A percentile compares a stretch with the other conserved stretches of the same genome.
Evolutionary conservation across 192 early-diverging fungal genomes (phyloP).

Genomic region (Dissophora ornata): DNA sequence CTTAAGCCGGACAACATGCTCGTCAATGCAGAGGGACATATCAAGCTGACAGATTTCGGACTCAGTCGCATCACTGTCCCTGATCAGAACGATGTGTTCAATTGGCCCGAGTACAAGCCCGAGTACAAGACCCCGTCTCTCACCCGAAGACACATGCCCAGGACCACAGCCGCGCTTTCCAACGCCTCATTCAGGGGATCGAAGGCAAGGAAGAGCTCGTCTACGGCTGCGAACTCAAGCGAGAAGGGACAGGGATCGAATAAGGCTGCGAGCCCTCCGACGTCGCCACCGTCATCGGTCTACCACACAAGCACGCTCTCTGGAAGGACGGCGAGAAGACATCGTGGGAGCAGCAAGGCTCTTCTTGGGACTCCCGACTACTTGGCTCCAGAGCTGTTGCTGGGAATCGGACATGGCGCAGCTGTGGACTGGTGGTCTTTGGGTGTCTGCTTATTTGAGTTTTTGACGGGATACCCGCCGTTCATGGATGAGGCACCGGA

Average conservation of each 20-base stretch:
- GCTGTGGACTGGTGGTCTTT: constrained; percentile 98
- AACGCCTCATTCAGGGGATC: constrained; percentile 1
- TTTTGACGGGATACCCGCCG: constrained; percentile 88
- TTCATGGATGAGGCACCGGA: constrained; percentile 90
- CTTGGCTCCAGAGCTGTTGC: constrained; percentile 91
- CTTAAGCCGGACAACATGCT: constrained; percentile 89
- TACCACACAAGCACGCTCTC: constrained; percentile 8
- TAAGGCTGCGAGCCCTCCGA: not conserved
- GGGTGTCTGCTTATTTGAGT: constrained; percentile 93
- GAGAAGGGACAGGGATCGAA: not conserved
- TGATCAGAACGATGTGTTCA: constrained; percentile 55
- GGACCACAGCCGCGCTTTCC: not conserved
- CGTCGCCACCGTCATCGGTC: not conserved
- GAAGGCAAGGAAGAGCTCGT: constrained; percentile 1
- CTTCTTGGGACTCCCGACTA: constrained; percentile 94
- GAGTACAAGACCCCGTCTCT: constrained; percentile 20
- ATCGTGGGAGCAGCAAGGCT: constrained; percentile 57
- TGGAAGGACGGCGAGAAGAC: constrained; percentile 32
- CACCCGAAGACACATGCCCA: constrained; percentile 17
- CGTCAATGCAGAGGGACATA: constrained; percentile 87
- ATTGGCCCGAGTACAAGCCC: constrained; percentile 47
- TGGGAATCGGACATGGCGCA: constrained; percentile 84
- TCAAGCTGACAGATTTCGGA: constrained; percentile 97
- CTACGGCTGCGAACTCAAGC: not conserved
- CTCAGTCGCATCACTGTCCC: constrained; percentile 84